Evolutionary conservation across 805 yeast genomes (phyloP), one percentile per base, ranked within the genome.

Genomic region (Pichia rugopelliculosa): DNA sequence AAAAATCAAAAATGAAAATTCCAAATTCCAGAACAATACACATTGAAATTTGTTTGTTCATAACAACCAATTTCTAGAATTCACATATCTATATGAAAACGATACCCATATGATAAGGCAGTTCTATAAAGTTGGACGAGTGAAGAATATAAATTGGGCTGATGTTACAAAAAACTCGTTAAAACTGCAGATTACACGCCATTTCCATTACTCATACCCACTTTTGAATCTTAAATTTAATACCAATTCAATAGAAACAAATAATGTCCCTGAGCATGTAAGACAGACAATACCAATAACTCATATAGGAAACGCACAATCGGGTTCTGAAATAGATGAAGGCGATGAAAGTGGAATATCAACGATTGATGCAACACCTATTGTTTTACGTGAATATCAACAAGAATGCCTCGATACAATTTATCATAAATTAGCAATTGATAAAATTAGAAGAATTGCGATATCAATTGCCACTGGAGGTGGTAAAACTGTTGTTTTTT

Each of bases 391-490:
- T 22, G 46, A 36, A 7, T 90, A 90, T 60, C 97, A 90, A 59
- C 64, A 72, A 24, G 81, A 83, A 39, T 90, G 95, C 44, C 75
- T 89, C 2, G 59, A 74, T 1, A 61, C 71, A 0, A 79, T 90
- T 30, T 55, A 79, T 1, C 54, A 62, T 0, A 74, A 87, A 0
- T 59, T 56, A 12, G 18, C 41, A 6, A 6, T 84, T 2, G 56
- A 64, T 0, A 26, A 55, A 1, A 55, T 64, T 2, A 64, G 72
- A 18, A 69, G 93, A 42, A 76, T 88, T 0, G 96, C 91, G 0
- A 89, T 88, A 2, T 84, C 88, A 25, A 63, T 90, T 36, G 96
- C 96, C 13, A 91, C 98, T 0, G 98, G 98, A 0, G 93, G 96
- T 12, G 98, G 98, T 6, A 90, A 90, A 57, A 90, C 97, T 0